Base-by-base conservation (phyloP, 1,284 basidiomycete genomes). In the Austroboletus niveus region DNA sequence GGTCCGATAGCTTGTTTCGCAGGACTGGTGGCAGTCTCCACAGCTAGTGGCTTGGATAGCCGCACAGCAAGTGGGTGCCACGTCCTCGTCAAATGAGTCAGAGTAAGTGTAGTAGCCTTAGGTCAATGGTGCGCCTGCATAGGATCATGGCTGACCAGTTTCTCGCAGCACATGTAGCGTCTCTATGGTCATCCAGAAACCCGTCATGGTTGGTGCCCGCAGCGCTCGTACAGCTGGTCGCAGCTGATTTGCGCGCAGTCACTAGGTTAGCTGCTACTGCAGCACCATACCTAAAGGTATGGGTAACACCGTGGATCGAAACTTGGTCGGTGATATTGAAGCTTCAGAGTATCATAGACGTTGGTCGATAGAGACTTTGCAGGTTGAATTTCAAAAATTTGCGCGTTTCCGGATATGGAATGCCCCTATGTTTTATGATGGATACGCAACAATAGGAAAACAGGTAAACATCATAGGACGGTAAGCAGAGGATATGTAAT, bases 371-470 rank as follows among this genome's bases (percentile, higher is more conserved):
- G 27, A 29, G 27, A 8, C 27, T 29, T 29, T 29, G 27, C 27
- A 29, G 32, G 32, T 41, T 60, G 36, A 61, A 56, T 52, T 32
- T 29, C 14, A 12, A 11, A 12, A 14, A 9, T 9, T 40, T 8
- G n/a, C 8, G 17, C 24, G 9, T 46, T 58, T 17, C 60, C 58
- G 54, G 51, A 65, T 41, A 48, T 43, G 42, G 43, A 10, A 51
- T 51, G 14, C 61, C 59, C 65, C 62, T 67, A 34, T 48, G 30
- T 27, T n/a, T n/a, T 9, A 27, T 17, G 4, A 7, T 5, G 14
- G 38, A 39, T 20, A 20, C 12, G 8, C 11, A 12, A 39, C 17
- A 36, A 24, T 17, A 48, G 7, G 34, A 27, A 31, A n/a, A 36
- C 4, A n/a, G 35, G n/a, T 17, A 35, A 35, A 35, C 11, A 35